Evolutionary conservation across 495 filamentous ascomycete species (phyloP).

Genomic region (Delitschia confertaspora): DNA sequence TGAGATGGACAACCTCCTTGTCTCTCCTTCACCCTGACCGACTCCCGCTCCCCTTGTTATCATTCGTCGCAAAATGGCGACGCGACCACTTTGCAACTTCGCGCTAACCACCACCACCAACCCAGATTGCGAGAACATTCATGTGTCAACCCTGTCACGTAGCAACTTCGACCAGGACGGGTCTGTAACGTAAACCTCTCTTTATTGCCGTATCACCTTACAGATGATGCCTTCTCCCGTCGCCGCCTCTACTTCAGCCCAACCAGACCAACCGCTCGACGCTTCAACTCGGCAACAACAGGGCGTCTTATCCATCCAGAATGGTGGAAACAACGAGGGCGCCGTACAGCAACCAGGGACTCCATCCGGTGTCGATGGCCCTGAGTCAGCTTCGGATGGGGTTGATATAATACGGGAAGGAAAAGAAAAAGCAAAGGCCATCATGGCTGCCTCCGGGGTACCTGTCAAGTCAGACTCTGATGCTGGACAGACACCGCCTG

Average conservation of each 20-base stretch:
- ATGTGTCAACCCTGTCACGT: slow-evolving; percentile 12
- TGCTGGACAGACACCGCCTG: slow-evolving; percentile 12
- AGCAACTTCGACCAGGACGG: slow-evolving; percentile 9
- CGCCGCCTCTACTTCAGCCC: slow-evolving; percentile 7
- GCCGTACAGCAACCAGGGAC: slow-evolving; percentile 19
- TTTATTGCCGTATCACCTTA: slow-evolving; percentile 3
- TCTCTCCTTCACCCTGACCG: slow-evolving; percentile 2
- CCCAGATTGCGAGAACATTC: slow-evolving; percentile 10
- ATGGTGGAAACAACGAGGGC: slow-evolving; percentile 17
- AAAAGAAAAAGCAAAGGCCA: slow-evolving; percentile 52
- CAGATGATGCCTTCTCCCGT: slow-evolving; percentile 21
- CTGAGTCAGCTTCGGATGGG: slow-evolving; percentile 11
- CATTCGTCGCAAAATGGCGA: slow-evolving; percentile 7
- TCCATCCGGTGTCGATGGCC: slow-evolving; percentile 4
- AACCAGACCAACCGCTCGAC: slow-evolving; percentile 4
- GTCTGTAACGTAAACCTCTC: slow-evolving; percentile 1
- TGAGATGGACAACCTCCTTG: slow-evolving; percentile 5
- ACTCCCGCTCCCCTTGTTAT: slow-evolving; percentile 8
- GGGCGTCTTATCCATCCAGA: slow-evolving; percentile 12
- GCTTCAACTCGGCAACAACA: slow-evolving; percentile 3
- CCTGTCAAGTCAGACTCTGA: slow-evolving; percentile 25
- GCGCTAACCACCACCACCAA: slow-evolving; percentile 6
- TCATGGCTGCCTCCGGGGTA: slow-evolving; percentile 45
- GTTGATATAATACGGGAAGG: slow-evolving; percentile 43
- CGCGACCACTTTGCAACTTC: slow-evolving; percentile 8